Conservation (phyloP, 768 basidiomycete genomes). For the Kwoniella shandongensis region DNA sequence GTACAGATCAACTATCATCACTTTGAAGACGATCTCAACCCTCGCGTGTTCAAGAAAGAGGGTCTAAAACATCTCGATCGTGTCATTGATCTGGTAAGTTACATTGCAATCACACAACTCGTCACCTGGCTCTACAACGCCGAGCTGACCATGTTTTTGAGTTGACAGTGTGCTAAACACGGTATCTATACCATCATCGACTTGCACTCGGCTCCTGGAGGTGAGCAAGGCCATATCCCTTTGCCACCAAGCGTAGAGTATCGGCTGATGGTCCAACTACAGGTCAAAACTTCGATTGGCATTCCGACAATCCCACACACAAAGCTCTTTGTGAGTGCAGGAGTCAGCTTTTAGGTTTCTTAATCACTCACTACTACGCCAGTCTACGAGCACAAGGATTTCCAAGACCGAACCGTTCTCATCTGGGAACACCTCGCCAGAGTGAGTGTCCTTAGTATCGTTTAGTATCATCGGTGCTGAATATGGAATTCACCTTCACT, state of each 20-base stretch:
- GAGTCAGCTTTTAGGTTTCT: no score
- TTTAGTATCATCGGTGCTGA: no score
- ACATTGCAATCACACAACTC: conserved; percentile 26
- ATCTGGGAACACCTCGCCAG: conserved; percentile 74
- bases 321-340: conserved; percentile 43
- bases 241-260: neutral
- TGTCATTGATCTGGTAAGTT: conserved; percentile 62
- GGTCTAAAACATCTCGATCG: conserved; percentile 82
- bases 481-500: conserved; percentile 1
- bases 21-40: conserved; percentile 68
- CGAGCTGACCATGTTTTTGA: no score
- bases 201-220: conserved; percentile 63
- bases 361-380: neutral
- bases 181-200: conserved; percentile 77
- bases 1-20: conserved; percentile 52
- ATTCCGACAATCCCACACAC: conserved; percentile 59
- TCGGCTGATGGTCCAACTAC: neutral
- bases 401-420: conserved; percentile 75
- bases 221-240: conserved; percentile 26
- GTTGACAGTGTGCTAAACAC: conserved; percentile 66
- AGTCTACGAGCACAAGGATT: conserved; percentile 82
- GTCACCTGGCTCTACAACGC: no score
- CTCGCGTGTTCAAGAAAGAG: conserved; percentile 68
- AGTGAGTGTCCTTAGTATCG: conserved; percentile 25
- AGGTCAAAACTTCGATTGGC: conserved; percentile 65